Percentiles rank a stretch among this genome's conserved stretches.
phyloP scores from a whole-genome alignment of 2,329 filamentous ascomycete species.

The Tolypocladium paradoxum region DNA sequence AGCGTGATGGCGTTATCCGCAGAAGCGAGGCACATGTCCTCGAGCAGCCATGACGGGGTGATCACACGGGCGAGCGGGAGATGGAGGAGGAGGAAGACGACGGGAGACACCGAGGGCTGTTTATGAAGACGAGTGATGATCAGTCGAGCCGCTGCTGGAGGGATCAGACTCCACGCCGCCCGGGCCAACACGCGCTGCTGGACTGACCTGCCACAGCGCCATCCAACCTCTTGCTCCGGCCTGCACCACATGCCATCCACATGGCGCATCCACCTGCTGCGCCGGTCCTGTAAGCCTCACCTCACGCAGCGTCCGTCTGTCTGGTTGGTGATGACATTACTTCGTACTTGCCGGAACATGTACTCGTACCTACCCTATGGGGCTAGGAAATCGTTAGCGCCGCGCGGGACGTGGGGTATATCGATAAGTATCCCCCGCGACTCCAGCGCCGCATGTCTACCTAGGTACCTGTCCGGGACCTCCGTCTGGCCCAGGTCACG shows the following conservation, averaged over 20 bases:
- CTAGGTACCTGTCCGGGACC: not conserved
- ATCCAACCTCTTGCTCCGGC: not conserved
- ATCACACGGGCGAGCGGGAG: conserved; percentile 4
- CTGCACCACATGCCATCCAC: not conserved
- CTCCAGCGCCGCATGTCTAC: not conserved
- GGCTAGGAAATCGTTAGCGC: not conserved
- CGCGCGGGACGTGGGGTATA: conserved; percentile 6
- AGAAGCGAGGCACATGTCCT: conserved; percentile 3
- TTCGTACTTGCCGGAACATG: no score
- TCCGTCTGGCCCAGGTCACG: not conserved
- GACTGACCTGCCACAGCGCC: not conserved
- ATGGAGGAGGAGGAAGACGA: not conserved
- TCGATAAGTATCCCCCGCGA: conserved; percentile 4
- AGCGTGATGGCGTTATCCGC: not conserved
- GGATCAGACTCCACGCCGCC: not conserved
- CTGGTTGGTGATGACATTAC: no score
- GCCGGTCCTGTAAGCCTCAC: not conserved
- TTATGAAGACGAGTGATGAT: not conserved
- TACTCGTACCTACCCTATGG: no score
- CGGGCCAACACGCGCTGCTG: not conserved
- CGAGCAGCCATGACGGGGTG: conserved; percentile 1
- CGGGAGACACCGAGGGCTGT: not conserved
- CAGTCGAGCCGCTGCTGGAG: not conserved
- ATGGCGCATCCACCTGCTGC: not conserved
- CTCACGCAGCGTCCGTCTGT: not conserved